Conservation (phyloP, 306 rosid species). For the Vachellia collinsii region DNA sequence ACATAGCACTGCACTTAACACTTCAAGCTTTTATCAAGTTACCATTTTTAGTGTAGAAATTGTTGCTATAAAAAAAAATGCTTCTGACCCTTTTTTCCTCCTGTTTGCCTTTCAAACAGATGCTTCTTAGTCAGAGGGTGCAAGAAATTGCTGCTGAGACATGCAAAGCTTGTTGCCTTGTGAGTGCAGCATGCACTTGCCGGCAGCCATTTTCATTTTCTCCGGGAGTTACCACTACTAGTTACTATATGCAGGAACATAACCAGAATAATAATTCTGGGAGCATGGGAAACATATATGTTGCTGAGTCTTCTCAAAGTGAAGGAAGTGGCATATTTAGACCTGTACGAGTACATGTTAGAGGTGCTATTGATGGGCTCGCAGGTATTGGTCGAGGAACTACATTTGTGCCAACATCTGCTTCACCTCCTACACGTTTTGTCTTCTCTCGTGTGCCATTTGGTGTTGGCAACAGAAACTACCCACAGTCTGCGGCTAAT, state of each 20-base stretch:
- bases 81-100: conserved; percentile 18
- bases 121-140: conserved; percentile 98
- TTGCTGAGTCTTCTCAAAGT: conserved; percentile 77
- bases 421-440: conserved; percentile 90
- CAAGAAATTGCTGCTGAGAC: conserved; percentile 95
- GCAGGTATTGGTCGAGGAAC: conserved; percentile 97
- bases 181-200: conserved; percentile 79
- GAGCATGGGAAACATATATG: conserved; percentile 70
- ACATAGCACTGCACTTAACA: background rate
- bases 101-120: conserved; percentile 49
- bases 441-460: conserved; percentile 96
- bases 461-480: conserved; percentile 84
- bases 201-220: conserved; percentile 76
- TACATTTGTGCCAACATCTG: conserved; percentile 83
- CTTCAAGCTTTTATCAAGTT: conserved; percentile 6
- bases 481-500: conserved; percentile 81
- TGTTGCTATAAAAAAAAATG: conserved; percentile 25
- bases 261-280: conserved; percentile 71
- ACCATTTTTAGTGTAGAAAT: conserved; percentile 8
- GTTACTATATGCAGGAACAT: conserved; percentile 79
- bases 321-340: conserved; percentile 76
- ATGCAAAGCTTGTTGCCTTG: conserved; percentile 85
- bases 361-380: conserved; percentile 95
- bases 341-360: conserved; percentile 87
- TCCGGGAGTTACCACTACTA: conserved; percentile 62